Percentiles rank a stretch among this genome's conserved stretches.
These are phyloP conservation scores for Bipolaris sorokiniana DNA, from an alignment of 2,329 filamentous ascomycete species.

Conservation along the genomic window DNA sequence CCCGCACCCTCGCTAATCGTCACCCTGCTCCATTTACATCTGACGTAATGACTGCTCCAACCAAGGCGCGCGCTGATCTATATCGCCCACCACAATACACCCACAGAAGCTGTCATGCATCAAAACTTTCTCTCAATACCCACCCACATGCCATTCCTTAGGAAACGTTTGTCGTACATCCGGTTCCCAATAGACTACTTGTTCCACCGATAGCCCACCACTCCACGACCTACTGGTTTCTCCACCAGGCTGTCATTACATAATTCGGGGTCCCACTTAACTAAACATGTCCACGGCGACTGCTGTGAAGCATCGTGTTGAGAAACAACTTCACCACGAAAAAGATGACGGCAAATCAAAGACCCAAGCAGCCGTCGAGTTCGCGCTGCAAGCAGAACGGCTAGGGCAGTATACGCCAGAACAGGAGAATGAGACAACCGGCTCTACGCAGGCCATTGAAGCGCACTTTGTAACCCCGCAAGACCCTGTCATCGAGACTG, in stretches of 20 bases:
- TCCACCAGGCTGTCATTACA: conserved; percentile 30
- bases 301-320: conserved; percentile 22
- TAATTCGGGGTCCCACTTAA: conserved; percentile 10
- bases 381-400: conserved; percentile 63
- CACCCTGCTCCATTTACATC: not conserved
- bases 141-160: not conserved
- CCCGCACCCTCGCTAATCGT: conserved; percentile 7
- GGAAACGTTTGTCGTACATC: not conserved
- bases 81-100: conserved; percentile 13
- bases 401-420: conserved; percentile 51
- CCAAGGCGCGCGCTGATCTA: conserved; percentile 12
- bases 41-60: conserved; percentile 18
- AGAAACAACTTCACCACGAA: conserved; percentile 24
- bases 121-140: not conserved
- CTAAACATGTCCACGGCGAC: conserved; percentile 34
- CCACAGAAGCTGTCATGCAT: conserved; percentile 8
- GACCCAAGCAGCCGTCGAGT: conserved; percentile 59
- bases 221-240: conserved; percentile 23
- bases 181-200: not conserved
- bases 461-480: conserved; percentile 69
- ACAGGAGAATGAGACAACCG: conserved; percentile 51
- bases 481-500: conserved; percentile 73
- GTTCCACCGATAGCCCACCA: conserved; percentile 1
- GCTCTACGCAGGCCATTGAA: conserved; percentile 63
- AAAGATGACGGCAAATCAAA: conserved; percentile 36